A percentile compares a stretch with the other conserved stretches of the same genome.
phyloP scores from a whole-genome alignment of 2,329 filamentous ascomycete genomes.

The Huntiella moniliformis region DNA sequence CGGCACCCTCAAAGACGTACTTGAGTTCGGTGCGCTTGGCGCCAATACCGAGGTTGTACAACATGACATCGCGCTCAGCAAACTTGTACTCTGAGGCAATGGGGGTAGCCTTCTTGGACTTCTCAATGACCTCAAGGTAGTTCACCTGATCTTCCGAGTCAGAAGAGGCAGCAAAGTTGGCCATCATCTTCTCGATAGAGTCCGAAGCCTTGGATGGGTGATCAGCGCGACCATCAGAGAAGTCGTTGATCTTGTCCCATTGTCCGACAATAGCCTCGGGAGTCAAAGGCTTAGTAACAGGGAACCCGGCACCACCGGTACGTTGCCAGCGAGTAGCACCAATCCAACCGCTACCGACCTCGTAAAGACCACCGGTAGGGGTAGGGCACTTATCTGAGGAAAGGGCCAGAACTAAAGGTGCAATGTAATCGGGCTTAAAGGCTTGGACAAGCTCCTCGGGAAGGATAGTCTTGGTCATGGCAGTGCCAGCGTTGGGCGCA shows the following conservation, averaged over 20 bases:
- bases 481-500: constrained; percentile 88
- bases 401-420: constrained; percentile 75
- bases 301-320: constrained; percentile 76
- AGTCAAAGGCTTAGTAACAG: constrained; percentile 61
- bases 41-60: constrained; percentile 90
- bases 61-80: constrained; percentile 70
- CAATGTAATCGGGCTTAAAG: constrained; percentile 98
- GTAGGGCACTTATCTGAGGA: constrained; percentile 71
- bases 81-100: constrained; percentile 61
- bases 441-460: constrained; percentile 96
- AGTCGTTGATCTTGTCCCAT: constrained; percentile 66
- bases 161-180: constrained; percentile 66
- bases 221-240: constrained; percentile 73
- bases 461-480: constrained; percentile 85
- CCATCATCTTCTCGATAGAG: constrained; percentile 56
- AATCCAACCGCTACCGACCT: constrained; percentile 88
- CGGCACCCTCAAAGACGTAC: constrained; percentile 75
- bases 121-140: constrained; percentile 56
- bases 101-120: constrained; percentile 52
- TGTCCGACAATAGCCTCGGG: constrained; percentile 65
- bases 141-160: constrained; percentile 37
- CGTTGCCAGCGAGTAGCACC: constrained; percentile 90
- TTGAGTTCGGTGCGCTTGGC: constrained; percentile 77
- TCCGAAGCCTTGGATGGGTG: constrained; percentile 65
- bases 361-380: constrained; percentile 73